Base-by-base conservation (phyloP, 345 rosid species). In the Trapa bicornis region DNA sequence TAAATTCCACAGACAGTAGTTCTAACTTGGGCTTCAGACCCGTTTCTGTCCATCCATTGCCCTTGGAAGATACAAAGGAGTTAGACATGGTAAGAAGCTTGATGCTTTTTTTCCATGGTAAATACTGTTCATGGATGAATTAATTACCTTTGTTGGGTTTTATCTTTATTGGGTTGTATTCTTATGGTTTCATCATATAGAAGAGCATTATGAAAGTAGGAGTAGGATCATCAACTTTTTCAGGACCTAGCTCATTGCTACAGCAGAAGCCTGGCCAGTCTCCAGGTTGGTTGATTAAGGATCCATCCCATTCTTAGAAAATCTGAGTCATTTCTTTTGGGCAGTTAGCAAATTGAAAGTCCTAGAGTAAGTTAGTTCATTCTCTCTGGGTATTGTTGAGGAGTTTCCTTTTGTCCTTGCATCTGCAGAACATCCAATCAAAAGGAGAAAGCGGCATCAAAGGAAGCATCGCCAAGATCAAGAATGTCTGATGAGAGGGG, bases 401-500 rank as follows among this genome's bases (percentile, higher is more conserved):
- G 60, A 42, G 66, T 61, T 36, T 17, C 29, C 29, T 4, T 14
- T 36, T 64, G 47, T 6, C 41, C 65, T 71, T 70, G 65, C 22
- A 47, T 70, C 70, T 71, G 64, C 74, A 90, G 98, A 78, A 71
- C 94, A 82, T 74, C 92, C 97, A 2, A 73, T 88, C 72, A 93
- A 93, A 79, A 86, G 91, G 66, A 82, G 98, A 82, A 93, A 93
- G 86, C 82, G 79, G 64, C 98, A 90, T 75, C 84, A 91, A 69
- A 85, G 98, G 73, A 93, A 90, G 77, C 90, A 81, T 53, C 76
- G 84, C 64, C 87, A 84, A 68, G 88, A 90, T 78, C 98, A 93
- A 77, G 97, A 83, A 47, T 93, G 98, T 78, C 71, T 90, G 56
- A 87, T 93, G 98, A 90, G 98, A 82, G 98, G 98, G 53, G 98